Evolutionary conservation across 2,329 filamentous ascomycete species (phyloP).

Genomic region (Raffaelea deltoideospora): DNA sequence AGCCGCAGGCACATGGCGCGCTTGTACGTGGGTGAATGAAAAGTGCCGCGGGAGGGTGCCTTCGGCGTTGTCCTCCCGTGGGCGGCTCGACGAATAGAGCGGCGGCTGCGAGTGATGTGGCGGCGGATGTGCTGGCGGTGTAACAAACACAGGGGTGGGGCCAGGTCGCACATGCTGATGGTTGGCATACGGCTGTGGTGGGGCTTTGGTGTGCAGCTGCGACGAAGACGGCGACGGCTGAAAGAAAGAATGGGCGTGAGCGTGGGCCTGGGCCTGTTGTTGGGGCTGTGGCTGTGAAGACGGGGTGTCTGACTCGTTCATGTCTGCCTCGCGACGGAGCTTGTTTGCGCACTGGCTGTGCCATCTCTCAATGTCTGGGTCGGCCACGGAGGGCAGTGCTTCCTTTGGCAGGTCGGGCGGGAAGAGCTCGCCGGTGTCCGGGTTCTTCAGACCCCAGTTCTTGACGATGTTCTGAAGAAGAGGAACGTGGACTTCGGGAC

Average conservation of each 20-base stretch:
- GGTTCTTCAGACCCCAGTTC: conserved; percentile 62
- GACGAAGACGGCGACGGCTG: too few species aligned
- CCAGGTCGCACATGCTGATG: too few species aligned
- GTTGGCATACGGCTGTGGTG: too few species aligned
- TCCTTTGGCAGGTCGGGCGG: conserved; percentile 39
- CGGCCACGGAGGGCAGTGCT: conserved; percentile 58
- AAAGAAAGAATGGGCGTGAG: too few species aligned
- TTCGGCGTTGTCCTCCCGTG: conserved; percentile 10
- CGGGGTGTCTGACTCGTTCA: conserved; percentile 14
- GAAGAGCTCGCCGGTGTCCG: conserved; percentile 56
- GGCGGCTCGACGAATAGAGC: neutral
- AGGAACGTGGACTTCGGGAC: conserved; percentile 73
- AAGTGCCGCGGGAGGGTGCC: neutral
- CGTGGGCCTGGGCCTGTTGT: conserved; percentile 17
- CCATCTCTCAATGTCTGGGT: conserved; percentile 73
- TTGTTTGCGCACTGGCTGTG: conserved; percentile 62
- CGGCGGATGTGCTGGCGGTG: neutral
- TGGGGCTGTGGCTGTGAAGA: conserved; percentile 12
- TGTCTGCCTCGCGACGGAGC: conserved; percentile 41
- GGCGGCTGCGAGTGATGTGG: neutral
- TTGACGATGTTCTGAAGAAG: conserved; percentile 70
- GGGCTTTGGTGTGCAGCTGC: too few species aligned
- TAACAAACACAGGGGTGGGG: neutral
- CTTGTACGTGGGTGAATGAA: neutral
- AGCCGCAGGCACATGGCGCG: conserved; percentile 14